Percentiles rank a stretch among this genome's conserved stretches.
These are phyloP conservation scores for Nephelium lappaceum DNA, from an alignment of 345 rosid genomes.

Conservation along the genomic window DNA sequence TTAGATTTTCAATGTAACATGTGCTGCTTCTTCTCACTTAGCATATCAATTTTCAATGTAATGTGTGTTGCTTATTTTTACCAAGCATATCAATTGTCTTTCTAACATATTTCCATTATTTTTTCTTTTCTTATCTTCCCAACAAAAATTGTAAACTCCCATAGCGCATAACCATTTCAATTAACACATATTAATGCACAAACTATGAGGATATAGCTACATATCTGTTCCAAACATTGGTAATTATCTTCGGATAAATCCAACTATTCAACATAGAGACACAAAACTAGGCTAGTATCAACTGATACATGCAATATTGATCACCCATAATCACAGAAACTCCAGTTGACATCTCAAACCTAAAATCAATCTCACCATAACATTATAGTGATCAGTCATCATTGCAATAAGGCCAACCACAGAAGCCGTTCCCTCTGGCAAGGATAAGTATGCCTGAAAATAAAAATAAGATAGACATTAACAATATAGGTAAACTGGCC, in stretches of 20 bases:
- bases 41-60: neutral
- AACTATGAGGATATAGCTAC: neutral
- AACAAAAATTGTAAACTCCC: neutral
- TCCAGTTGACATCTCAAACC: constrained; percentile 6
- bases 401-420: constrained; percentile 94
- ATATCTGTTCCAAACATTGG: neutral
- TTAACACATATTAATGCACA: neutral
- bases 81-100: neutral
- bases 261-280: neutral
- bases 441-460: constrained; percentile 87
- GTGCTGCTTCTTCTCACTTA: neutral
- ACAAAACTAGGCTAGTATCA: neutral
- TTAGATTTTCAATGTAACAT: neutral
- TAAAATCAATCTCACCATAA: constrained; percentile 58
- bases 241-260: neutral
- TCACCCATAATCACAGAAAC: neutral
- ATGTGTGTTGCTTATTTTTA: neutral
- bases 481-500: neutral
- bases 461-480: constrained; percentile 11
- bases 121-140: neutral
- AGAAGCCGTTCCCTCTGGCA: constrained; percentile 95
- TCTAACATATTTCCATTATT: neutral
- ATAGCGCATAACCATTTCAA: neutral
- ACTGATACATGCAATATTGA: neutral
- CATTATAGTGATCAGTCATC: constrained; percentile 96